Conservation (phyloP, 2,329 filamentous ascomycete genomes). For the Talaromyces sp. region DNA sequence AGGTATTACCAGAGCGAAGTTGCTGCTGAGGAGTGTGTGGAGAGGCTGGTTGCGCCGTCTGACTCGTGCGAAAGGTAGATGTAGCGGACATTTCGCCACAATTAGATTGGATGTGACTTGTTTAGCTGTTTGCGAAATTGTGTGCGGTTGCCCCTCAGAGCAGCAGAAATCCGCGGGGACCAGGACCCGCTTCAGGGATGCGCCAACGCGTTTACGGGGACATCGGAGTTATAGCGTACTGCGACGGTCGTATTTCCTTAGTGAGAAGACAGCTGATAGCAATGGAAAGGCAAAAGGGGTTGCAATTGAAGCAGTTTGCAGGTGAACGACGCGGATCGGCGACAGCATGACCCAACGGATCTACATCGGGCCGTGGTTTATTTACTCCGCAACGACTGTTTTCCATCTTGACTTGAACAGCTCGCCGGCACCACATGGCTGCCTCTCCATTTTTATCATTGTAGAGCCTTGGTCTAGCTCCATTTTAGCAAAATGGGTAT, state of each 20-base stretch:
- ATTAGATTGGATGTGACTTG: not conserved
- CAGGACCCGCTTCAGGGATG: conserved; percentile 10
- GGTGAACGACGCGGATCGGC: not conserved
- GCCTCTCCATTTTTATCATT: not conserved
- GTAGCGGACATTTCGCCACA: conserved; percentile 21
- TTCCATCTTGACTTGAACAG: conserved; percentile 1
- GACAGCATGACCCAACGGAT: conserved; percentile 26
- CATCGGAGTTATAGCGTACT: conserved; percentile 7
- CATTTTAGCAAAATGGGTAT: conserved; percentile 43
- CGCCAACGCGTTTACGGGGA: not conserved
- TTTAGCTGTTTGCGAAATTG: not conserved
- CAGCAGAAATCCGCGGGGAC: conserved; percentile 5
- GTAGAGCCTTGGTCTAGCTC: not conserved
- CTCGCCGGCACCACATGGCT: conserved; percentile 14
- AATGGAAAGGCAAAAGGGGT: not conserved
- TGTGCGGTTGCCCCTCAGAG: conserved; percentile 15
- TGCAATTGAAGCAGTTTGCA: not conserved
- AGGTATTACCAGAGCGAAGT: conserved; percentile 55
- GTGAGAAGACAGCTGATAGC: not conserved
- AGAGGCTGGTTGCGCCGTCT: conserved; percentile 43
- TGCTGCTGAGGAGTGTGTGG: conserved; percentile 62
- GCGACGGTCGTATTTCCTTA: too few relatives aligned
- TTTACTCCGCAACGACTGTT: conserved; percentile 30
- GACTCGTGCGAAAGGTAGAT: conserved; percentile 35
- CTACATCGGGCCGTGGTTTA: conserved; percentile 40